Base-by-base conservation (phyloP, 1,284 basidiomycete genomes). In the Ganoderma sinense region DNA sequence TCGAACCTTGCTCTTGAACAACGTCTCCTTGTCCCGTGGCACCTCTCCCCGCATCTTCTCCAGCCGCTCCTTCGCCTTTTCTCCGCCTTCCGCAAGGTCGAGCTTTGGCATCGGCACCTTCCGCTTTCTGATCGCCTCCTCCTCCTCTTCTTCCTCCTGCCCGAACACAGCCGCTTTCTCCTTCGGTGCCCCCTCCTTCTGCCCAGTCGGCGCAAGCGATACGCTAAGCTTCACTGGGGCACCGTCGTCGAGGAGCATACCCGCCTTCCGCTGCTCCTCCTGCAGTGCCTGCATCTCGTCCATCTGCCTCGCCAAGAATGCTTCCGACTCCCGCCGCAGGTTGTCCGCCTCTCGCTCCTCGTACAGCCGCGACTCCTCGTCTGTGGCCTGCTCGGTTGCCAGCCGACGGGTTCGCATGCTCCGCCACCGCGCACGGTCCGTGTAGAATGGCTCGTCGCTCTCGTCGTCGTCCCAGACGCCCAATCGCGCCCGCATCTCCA, bases 401-500 rank as follows among this genome's bases (percentile, higher is more conserved):
- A 96, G 86, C 59, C 91, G 84, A 40, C 92, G 86, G 6, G 87
- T 84, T 51, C 96, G 89, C 56, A 89, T 80, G 59, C 87, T 82
- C 29, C 95, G 88, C 95, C 95, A 97, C 36, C 93, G 89, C 11
- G 85, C 77, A 91, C 95, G 88, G 76, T 97, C 96, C 51, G 91
- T 86, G 76, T 96, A 97, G 82, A 95, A 97, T 33, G 90, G 77
- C 74, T 97, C 95, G 71, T 94, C 93, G 73, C 92, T 93, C 78
- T 96, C 94, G 71, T 97, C 96, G 76, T 97, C 96, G 76, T 97
- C 95, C 94, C 94, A 97, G 1, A 91, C 82, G 69, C 93, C 91
- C 31, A 97, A 82, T 4, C 92, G 86, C 33, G 90, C 85, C 41
- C 88, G 87, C 85, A 94, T 92, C 77, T 93, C 90, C 18, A 89